These are phyloP conservation scores for Lodderomyces jiufengensis DNA, from an alignment of 1,139 yeast species.

Conservation along the genomic window DNA sequence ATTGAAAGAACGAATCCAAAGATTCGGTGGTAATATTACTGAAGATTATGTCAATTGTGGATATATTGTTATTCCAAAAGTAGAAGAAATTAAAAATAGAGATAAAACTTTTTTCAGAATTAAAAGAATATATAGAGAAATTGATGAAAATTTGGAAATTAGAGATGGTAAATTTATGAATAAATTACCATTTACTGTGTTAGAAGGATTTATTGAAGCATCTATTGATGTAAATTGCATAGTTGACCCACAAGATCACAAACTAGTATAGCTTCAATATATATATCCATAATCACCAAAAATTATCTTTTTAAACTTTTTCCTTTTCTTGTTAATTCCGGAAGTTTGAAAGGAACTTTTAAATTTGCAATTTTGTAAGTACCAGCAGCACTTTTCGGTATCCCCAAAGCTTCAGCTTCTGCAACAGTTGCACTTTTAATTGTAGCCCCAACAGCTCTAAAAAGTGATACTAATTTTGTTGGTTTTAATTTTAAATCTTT, in stretches of 20 bases:
- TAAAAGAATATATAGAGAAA: conserved; percentile 15
- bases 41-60: conserved; percentile 18
- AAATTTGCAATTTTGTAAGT: conserved; percentile 77
- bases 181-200: conserved; percentile 48
- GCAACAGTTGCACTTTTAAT: conserved; percentile 73
- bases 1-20: conserved; percentile 21
- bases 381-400: conserved; percentile 61
- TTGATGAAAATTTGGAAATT: conserved; percentile 21
- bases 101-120: conserved; percentile 10
- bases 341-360: conserved; percentile 86
- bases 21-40: conserved; percentile 31
- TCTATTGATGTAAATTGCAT: conserved; percentile 37
- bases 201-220: conserved; percentile 36
- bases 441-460: conserved; percentile 79
- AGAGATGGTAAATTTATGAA: conserved; percentile 14
- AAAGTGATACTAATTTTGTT: conserved; percentile 61
- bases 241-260: conserved; percentile 46
- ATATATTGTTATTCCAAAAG: conserved; percentile 20
- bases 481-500: conserved; percentile 83
- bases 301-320: conserved; percentile 3
- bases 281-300: not conserved
- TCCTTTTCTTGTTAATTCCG: conserved; percentile 71
- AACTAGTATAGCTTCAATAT: conserved; percentile 5
- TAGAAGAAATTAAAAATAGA: conserved; percentile 8
- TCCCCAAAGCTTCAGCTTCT: conserved; percentile 82